Conservation (phyloP, 805 yeast species). For the Candida pini region DNA sequence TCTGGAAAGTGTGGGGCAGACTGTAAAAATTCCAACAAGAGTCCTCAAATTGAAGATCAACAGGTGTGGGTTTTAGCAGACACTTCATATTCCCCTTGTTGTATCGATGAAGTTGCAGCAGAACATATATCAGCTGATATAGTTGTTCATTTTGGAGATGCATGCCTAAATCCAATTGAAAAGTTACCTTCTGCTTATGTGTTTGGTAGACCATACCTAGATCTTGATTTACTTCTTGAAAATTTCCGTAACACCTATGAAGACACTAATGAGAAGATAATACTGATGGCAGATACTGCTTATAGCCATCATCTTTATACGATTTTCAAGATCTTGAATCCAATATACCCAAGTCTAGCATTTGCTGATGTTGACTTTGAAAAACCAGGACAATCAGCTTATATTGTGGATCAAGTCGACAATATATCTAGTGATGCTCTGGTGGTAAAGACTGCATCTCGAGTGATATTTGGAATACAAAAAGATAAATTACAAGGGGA, state of each 20-base stretch:
- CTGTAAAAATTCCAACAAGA: slow-evolving; percentile 16
- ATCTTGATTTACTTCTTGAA: slow-evolving; percentile 32
- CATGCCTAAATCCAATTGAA: slow-evolving; percentile 78
- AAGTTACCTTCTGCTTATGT: slow-evolving; percentile 73
- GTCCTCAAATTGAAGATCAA: slow-evolving; percentile 12
- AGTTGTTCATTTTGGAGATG: slow-evolving; percentile 91
- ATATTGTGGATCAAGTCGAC: slow-evolving; percentile 20
- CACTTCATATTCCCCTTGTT: slow-evolving; percentile 91
- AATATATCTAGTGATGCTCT: too few relatives aligned
- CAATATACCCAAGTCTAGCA: slow-evolving; percentile 29
- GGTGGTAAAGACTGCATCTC: slow-evolving; percentile 28
- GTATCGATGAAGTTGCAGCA: slow-evolving; percentile 96
- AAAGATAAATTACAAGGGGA: slow-evolving; percentile 24
- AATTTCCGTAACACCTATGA: slow-evolving; percentile 39
- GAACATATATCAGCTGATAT: slow-evolving; percentile 83
- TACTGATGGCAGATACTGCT: slow-evolving; percentile 74
- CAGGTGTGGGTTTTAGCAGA: slow-evolving; percentile 85
- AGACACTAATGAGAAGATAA: slow-evolving; percentile 37
- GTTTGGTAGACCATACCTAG: slow-evolving; percentile 62
- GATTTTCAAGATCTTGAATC: slow-evolving; percentile 32
- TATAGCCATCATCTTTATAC: slow-evolving; percentile 41
- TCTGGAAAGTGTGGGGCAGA: slow-evolving; percentile 25
- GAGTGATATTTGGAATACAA: slow-evolving; percentile 26
- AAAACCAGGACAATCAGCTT: slow-evolving; percentile 16
- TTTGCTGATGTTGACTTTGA: slow-evolving; percentile 35